Percentiles rank a stretch among this genome's conserved stretches.
Evolutionary conservation across 352 stramenopile species (phyloP).

Genomic region (Pythium aquatile): DNA sequence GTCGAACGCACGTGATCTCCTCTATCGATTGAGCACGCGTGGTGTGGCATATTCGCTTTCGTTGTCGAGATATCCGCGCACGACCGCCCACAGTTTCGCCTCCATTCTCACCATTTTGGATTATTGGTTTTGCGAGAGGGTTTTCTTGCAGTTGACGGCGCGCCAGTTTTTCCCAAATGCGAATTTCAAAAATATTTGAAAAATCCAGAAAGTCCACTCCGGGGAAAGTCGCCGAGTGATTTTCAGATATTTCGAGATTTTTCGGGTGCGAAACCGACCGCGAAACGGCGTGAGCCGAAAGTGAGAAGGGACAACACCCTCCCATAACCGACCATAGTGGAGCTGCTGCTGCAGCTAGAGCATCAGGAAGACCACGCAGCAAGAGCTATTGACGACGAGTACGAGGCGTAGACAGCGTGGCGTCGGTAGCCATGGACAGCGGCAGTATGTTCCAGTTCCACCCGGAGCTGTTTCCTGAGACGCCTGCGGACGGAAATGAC

Average conservation of each 20-base stretch:
- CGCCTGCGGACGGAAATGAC: background rate
- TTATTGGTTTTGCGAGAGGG: constrained; percentile 2
- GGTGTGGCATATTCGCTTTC: background rate
- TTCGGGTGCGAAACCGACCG: constrained; percentile 1
- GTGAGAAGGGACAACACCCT: background rate
- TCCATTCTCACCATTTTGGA: constrained; percentile 18
- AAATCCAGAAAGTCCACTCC: background rate
- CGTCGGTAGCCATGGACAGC: constrained; percentile 5
- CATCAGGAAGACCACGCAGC: background rate
- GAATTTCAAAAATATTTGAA: constrained; percentile 12
- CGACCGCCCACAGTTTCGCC: background rate
- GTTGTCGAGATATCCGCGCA: background rate
- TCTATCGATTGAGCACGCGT: constrained; percentile 4
- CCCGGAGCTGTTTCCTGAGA: constrained; percentile 31
- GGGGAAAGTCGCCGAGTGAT: constrained; percentile 3
- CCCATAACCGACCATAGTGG: background rate
- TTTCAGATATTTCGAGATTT: constrained; percentile 6
- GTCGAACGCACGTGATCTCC: constrained; percentile 15
- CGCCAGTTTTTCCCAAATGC: constrained; percentile 1
- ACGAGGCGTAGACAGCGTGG: background rate
- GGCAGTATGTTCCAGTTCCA: constrained; percentile 40
- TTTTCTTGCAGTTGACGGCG: constrained; percentile 21
- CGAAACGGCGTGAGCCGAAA: background rate
- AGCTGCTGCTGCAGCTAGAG: no score
- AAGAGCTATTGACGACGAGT: no score